Conservation (phyloP, 257 asterid species). For the Cynanchum wilfordii region DNA sequence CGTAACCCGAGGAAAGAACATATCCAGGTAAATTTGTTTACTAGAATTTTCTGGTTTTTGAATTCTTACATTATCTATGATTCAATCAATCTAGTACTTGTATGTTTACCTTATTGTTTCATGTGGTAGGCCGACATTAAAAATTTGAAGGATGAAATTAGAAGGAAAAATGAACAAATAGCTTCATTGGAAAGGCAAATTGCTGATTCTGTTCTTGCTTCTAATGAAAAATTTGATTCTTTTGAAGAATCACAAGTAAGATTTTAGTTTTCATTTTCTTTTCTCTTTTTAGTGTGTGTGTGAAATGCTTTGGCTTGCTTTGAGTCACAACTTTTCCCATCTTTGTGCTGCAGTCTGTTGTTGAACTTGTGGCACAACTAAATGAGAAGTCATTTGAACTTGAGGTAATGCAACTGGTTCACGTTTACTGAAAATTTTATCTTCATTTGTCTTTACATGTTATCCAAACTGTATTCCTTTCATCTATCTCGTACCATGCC, state of each 20-base stretch:
- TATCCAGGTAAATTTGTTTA: conserved; percentile 47
- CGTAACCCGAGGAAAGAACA: conserved; percentile 57
- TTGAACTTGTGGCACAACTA: conserved; percentile 74
- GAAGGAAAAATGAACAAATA: conserved; percentile 64
- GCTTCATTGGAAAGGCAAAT: conserved; percentile 72
- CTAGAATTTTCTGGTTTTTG: conserved; percentile 4
- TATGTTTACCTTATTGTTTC: conserved; percentile 17
- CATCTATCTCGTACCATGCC: background rate
- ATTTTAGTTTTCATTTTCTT: background rate
- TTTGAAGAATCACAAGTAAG: conserved; percentile 68
- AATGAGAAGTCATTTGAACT: conserved; percentile 96
- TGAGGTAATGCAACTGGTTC: conserved; percentile 58
- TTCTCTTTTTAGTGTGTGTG: conserved; percentile 2
- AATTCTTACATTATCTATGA: background rate
- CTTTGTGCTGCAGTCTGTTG: conserved; percentile 50
- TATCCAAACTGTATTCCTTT: background rate
- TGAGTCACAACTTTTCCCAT: background rate
- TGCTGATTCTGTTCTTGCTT: conserved; percentile 45
- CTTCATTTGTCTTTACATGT: background rate
- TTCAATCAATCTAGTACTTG: conserved; percentile 1
- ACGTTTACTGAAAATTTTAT: conserved; percentile 1
- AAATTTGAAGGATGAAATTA: conserved; percentile 69
- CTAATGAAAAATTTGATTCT: conserved; percentile 44
- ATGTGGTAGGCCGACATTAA: conserved; percentile 59
- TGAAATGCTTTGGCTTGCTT: conserved; percentile 10